Evolutionary conservation across 2,329 filamentous ascomycete species (phyloP), one percentile per base, ranked within the genome.

Genomic region (Diplocarpon mali): DNA sequence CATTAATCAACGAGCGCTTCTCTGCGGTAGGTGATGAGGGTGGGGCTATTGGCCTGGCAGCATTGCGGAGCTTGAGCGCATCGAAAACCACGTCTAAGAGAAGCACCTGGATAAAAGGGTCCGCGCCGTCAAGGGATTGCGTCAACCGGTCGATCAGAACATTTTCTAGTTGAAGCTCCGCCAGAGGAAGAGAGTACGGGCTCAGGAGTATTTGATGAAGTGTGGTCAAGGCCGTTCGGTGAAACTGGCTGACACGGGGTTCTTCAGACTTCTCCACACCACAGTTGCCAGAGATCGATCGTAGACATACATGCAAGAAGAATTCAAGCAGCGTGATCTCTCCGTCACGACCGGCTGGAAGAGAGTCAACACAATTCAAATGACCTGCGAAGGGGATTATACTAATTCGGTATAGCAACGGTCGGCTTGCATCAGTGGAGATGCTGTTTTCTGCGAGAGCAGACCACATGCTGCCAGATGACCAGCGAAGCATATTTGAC

Each of bases 51-150:
- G 51, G 35, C 28, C 40, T 57, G 2, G 55, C 47, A 3, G 63
- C 52, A 39, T 76, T 71, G 35, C 73, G 69, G 35, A 92, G 71
- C 57, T 80, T 86, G 9, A 95, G 69, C 3, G 83, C 72, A 38
- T 80, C 78, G 55, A 84, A 77, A 2, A 89, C 74, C n/a, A 85
- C 79, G 56, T 89, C 84, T 17, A 95, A 73, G 9, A 95, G 66
- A 0, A 87, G 71, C 12, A 83, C 79, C 57, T 94, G 88, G 1
- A 90, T 73, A 42, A 80, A 80, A 27, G 80, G 73, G 53, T 86
- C 84, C 1, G 75, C 66, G 5, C 73, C 70, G 31, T 70, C 63
- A 15, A 87, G 67, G 13, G 80, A 74, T 55, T 73, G 71, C 24
- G 69, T 67, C 5, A 94, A 70, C 51, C 78, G 75, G 28, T 81